These are phyloP conservation scores for Erucastrum elatum DNA, from an alignment of 345 rosid genomes.

Conservation along the genomic window DNA sequence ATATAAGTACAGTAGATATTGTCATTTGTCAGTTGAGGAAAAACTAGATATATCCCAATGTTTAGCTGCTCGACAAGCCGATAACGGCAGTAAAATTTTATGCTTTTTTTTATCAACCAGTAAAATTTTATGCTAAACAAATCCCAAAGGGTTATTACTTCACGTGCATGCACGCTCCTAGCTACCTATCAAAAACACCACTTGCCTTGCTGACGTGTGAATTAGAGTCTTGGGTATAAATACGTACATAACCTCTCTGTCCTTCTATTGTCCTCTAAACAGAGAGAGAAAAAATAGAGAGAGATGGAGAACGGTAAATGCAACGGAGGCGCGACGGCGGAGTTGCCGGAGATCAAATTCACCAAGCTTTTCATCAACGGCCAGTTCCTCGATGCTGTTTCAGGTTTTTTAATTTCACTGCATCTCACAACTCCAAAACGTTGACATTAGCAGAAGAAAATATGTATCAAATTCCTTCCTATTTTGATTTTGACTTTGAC, in stretches of 20 bases:
- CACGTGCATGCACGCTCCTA: conserved; percentile 26
- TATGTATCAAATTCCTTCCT: background rate
- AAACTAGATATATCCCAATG: too few species aligned
- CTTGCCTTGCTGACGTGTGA: conserved; percentile 32
- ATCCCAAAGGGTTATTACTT: background rate
- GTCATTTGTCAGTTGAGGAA: too few species aligned
- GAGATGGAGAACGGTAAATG: conserved; percentile 43
- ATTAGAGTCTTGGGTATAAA: conserved; percentile 21
- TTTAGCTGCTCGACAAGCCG: too few species aligned
- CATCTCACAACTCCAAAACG: conserved; percentile 13
- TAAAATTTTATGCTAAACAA: too few species aligned
- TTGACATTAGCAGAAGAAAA: conserved; percentile 4
- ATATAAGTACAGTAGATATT: too few species aligned
- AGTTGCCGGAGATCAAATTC: conserved; percentile 58
- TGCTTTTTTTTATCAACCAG: too few species aligned
- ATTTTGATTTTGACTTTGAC: background rate
- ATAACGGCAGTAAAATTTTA: too few species aligned
- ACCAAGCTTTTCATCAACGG: conserved; percentile 72
- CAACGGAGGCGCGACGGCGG: conserved; percentile 41
- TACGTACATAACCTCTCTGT: conserved; percentile 23
- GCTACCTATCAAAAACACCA: conserved; percentile 17
- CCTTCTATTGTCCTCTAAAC: background rate
- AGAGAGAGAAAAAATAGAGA: conserved; percentile 1
- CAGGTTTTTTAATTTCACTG: conserved; percentile 46
- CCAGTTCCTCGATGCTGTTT: conserved; percentile 56